These are phyloP conservation scores for Dittrichia graveolens DNA, from an alignment of 129 eudicot genomes.

Conservation along the genomic window DNA sequence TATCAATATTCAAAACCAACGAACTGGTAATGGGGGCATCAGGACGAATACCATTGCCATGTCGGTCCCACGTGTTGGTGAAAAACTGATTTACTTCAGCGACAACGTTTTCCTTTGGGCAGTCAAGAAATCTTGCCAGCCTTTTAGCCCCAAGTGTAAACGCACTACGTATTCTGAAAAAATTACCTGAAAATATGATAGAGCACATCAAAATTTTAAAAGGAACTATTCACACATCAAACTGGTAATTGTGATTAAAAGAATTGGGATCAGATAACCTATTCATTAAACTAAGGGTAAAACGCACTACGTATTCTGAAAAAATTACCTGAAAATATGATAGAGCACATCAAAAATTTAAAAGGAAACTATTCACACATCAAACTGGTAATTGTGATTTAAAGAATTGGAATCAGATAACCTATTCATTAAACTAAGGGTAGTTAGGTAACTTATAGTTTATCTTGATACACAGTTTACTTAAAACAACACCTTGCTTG, in stretches of 20 bases:
- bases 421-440: too few species aligned
- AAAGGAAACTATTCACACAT: background rate
- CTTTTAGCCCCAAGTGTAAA: conserved; percentile 72
- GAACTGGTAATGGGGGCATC: conserved; percentile 55
- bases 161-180: conserved; percentile 83
- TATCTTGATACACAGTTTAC: background rate
- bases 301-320: conserved; percentile 87
- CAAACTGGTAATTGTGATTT: background rate
- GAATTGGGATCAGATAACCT: background rate
- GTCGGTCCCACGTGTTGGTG: conserved; percentile 79
- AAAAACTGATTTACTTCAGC: conserved; percentile 72
- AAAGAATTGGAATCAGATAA: background rate
- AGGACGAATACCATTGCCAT: conserved; percentile 76
- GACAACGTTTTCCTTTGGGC: conserved; percentile 63
- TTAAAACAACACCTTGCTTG: conserved; percentile 3
- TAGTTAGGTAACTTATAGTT: background rate
- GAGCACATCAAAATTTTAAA: background rate
- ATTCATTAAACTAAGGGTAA: background rate
- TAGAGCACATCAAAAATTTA: background rate
- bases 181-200: conserved; percentile 55
- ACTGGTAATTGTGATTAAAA: background rate
- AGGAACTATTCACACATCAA: background rate
- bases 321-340: conserved; percentile 59
- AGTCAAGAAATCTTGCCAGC: conserved; percentile 67
- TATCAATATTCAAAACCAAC: conserved; percentile 30